These are phyloP conservation scores for Penicillium longicatenatum DNA, from an alignment of 495 filamentous ascomycete species.

Conservation along the genomic window DNA sequence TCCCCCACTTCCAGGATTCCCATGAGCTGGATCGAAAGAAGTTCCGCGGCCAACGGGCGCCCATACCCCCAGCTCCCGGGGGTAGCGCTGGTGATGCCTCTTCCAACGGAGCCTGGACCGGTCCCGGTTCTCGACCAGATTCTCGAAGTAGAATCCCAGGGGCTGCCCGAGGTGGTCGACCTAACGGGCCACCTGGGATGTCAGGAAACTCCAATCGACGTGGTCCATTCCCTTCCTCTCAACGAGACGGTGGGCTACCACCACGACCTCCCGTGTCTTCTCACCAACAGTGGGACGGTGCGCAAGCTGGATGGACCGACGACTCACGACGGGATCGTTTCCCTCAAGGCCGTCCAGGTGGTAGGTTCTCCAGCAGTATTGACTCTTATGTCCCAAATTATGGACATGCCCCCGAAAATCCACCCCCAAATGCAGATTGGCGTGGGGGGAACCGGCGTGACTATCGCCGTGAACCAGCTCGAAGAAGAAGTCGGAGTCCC, in stretches of 20 bases:
- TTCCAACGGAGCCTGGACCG: constrained; percentile 60
- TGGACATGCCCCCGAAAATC: constrained; percentile 22
- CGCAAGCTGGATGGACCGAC: constrained; percentile 30
- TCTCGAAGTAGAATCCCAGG: constrained; percentile 38
- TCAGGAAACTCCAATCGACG: constrained; percentile 28
- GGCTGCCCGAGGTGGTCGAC: constrained; percentile 28
- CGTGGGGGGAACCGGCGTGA: constrained; percentile 31
- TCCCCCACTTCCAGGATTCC: constrained; percentile 89
- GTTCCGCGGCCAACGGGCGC: constrained; percentile 75
- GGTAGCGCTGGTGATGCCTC: constrained; percentile 83
- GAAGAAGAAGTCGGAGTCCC: constrained; percentile 47
- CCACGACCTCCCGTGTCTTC: constrained; percentile 39
- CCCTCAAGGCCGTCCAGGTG: constrained; percentile 26
- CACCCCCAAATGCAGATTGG: constrained; percentile 24
- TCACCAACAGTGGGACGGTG: constrained; percentile 34
- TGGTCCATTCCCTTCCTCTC: constrained; percentile 27
- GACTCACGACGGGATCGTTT: constrained; percentile 37
- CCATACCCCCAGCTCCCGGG: constrained; percentile 84
- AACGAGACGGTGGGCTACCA: constrained; percentile 40
- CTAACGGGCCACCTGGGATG: constrained; percentile 22
- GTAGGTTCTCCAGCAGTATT: constrained; percentile 31
- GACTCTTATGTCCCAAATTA: constrained; percentile 48
- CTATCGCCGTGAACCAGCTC: constrained; percentile 35
- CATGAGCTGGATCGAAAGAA: constrained; percentile 93
- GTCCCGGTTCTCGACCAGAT: constrained; percentile 34